phyloP scores from a whole-genome alignment of 2,329 filamentous ascomycete species.

The Fusarium sacchari region DNA sequence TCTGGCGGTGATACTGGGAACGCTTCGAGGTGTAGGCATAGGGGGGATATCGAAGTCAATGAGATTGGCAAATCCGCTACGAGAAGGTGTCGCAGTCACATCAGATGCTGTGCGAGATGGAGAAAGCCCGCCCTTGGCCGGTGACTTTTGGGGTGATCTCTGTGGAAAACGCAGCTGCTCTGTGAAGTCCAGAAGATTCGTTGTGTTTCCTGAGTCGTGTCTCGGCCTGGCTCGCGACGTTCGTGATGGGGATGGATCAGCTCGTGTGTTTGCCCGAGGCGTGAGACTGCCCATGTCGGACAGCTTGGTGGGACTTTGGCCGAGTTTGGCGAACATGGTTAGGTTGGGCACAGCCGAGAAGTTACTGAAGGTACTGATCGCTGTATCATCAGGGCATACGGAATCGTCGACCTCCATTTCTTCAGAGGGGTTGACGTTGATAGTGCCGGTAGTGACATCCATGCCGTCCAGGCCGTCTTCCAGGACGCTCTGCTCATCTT shows the following conservation, averaged over 20 bases:
- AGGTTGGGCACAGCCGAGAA: constrained; percentile 92
- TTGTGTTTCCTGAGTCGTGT: constrained; percentile 68
- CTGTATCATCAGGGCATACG: constrained; percentile 71
- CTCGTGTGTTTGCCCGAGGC: constrained; percentile 47
- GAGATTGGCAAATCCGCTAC: constrained; percentile 69
- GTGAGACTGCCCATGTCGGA: constrained; percentile 53
- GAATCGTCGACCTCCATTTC: constrained; percentile 49
- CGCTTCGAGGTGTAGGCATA: constrained; percentile 87
- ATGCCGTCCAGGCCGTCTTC: constrained; percentile 46
- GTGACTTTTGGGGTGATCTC: constrained; percentile 64
- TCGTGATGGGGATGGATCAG: constrained; percentile 50
- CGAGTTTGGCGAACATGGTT: constrained; percentile 82
- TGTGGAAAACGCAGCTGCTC: constrained; percentile 69
- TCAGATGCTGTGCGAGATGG: constrained; percentile 47
- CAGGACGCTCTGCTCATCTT: constrained; percentile 58
- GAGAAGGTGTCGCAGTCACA: constrained; percentile 58
- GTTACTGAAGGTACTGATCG: constrained; percentile 85
- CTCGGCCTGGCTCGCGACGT: constrained; percentile 48
- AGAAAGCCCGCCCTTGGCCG: constrained; percentile 50
- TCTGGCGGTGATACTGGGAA: constrained; percentile 89
- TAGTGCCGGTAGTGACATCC: constrained; percentile 37
- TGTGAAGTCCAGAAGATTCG: constrained; percentile 89
- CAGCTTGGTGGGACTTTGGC: constrained; percentile 70
- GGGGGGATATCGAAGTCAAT: constrained; percentile 88
- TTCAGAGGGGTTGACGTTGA: constrained; percentile 42